A percentile compares a stretch with the other conserved stretches of the same genome.
Conservation (phyloP, 129 eudicot genomes). For the Glebionis coronaria region DNA sequence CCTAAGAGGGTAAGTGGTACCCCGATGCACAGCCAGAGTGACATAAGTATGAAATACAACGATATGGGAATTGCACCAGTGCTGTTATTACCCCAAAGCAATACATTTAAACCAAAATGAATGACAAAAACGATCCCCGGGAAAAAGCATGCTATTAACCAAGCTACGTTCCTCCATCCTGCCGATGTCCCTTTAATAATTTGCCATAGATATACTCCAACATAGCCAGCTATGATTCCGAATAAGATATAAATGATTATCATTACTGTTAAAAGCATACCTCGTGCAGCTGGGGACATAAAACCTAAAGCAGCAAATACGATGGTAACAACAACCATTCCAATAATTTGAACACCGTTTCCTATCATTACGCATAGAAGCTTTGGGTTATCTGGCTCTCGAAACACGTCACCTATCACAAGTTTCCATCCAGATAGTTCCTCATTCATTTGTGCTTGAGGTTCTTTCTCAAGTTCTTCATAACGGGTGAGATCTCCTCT, state of each 20-base stretch:
- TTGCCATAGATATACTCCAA: slow-evolving; percentile 16
- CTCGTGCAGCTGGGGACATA: slow-evolving; percentile 24
- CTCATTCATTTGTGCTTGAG: slow-evolving; percentile 57
- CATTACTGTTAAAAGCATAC: slow-evolving; percentile 27
- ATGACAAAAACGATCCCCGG: slow-evolving; percentile 59
- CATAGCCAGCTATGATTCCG: slow-evolving; percentile 4
- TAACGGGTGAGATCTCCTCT: slow-evolving; percentile 53
- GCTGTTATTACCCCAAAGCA: slow-evolving; percentile 61
- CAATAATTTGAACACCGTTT: background rate
- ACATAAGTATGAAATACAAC: slow-evolving; percentile 46
- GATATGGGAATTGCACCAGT: slow-evolving; percentile 65
- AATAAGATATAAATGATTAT: slow-evolving; percentile 3
- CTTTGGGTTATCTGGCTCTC: slow-evolving; percentile 47
- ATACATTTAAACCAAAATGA: slow-evolving; percentile 45
- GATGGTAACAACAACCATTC: background rate
- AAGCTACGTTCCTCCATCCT: slow-evolving; percentile 60
- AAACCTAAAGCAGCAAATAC: slow-evolving; percentile 1
- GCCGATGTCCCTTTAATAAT: slow-evolving; percentile 55
- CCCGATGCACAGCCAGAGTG: slow-evolving; percentile 63
- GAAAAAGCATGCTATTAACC: slow-evolving; percentile 61
- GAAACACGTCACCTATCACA: slow-evolving; percentile 52
- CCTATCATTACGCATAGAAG: slow-evolving; percentile 13
- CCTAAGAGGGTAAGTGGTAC: slow-evolving; percentile 67
- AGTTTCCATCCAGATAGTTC: slow-evolving; percentile 63
- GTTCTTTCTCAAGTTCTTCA: slow-evolving; percentile 38